Evolutionary conservation across 768 basidiomycete genomes (phyloP), one percentile per base, ranked within the genome.

Genomic region (Suillus plorans): DNA sequence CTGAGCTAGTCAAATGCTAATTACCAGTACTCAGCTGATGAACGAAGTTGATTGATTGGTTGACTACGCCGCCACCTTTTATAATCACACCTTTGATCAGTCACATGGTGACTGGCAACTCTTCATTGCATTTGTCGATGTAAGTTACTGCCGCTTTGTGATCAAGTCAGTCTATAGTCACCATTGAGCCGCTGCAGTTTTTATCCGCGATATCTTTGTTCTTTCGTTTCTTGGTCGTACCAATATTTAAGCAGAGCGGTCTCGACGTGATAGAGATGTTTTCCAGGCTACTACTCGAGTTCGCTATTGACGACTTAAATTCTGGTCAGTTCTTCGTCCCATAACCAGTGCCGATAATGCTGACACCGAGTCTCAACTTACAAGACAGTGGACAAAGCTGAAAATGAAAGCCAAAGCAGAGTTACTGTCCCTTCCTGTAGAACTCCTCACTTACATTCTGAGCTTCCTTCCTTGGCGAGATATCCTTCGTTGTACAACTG

Each of bases 391-490:
- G 9, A 52, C 9, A 31, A 34, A 55, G 53, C 31, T 55, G 10
- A 55, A 59, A 59, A 59, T 59, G 39, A 28, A 28, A 10, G 2
- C 4, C 39, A 58, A 28, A 9, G 16, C 25, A 59, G 25, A 20
- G 3, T 42, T 59, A 20, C 58, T 18, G 5, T 59, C 39, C 20
- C 58, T 42, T 59, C 16, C 58, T 28, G 3, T 3, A 42, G 58
- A 42, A 12, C 58, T 59, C 5, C 10, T 18, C 10, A 20, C 3
- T 28, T 42, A 28, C 18, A 59, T 59, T 41, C 18, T 42, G 18
- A 59, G 39, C 10, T 59, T 59, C 25, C 58, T 42, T 28, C 58
- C 58, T 28, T 42, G 58, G 39, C 58, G 1, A 42, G 58, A 59
- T 25, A 20, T 59, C 20, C 39, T 59, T 59, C 39, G 18, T 42